Evolutionary conservation across 768 basidiomycete genomes (phyloP).

Genomic region (Naganishia vaughanmartiniae): DNA sequence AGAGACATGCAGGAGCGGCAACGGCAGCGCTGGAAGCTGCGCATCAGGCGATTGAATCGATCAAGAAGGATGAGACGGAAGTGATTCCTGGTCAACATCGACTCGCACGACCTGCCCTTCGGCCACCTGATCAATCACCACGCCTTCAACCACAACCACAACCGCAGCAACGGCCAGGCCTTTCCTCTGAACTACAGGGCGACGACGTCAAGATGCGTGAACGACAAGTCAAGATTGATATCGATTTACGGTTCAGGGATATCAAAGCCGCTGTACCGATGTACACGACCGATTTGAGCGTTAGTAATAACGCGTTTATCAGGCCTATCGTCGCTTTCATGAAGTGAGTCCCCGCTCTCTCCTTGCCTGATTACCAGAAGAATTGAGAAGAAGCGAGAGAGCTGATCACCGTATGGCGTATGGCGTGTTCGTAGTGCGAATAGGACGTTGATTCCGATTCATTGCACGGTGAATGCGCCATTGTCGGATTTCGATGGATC

Average conservation of each 20-base stretch:
- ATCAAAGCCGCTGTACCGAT: constrained; percentile 91
- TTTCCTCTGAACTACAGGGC: constrained; percentile 13
- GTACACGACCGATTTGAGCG: constrained; percentile 81
- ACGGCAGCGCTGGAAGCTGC: constrained; percentile 27
- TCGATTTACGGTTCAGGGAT: constrained; percentile 91
- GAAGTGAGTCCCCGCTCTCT: constrained; percentile 63
- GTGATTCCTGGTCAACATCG: constrained; percentile 82
- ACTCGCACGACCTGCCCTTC: constrained; percentile 79
- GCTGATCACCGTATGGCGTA: too few relatives aligned
- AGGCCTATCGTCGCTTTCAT: constrained; percentile 97
- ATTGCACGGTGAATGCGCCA: constrained; percentile 79
- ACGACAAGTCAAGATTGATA: constrained; percentile 63
- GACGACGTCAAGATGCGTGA: constrained; percentile 23
- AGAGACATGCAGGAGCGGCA: background rate
- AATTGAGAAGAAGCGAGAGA: constrained; percentile 25
- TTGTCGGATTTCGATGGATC: constrained; percentile 86
- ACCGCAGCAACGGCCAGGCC: background rate
- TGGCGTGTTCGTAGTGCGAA: constrained; percentile 64
- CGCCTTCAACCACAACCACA: background rate
- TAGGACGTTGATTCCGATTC: constrained; percentile 88
- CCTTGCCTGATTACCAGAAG: background rate
- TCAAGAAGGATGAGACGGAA: constrained; percentile 38
- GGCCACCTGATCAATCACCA: constrained; percentile 59
- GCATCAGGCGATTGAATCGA: constrained; percentile 27
- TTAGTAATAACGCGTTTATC: constrained; percentile 87